These are phyloP conservation scores for Ustilago cynodontis DNA, from an alignment of 1,284 basidiomycete species.

Conservation along the genomic window DNA sequence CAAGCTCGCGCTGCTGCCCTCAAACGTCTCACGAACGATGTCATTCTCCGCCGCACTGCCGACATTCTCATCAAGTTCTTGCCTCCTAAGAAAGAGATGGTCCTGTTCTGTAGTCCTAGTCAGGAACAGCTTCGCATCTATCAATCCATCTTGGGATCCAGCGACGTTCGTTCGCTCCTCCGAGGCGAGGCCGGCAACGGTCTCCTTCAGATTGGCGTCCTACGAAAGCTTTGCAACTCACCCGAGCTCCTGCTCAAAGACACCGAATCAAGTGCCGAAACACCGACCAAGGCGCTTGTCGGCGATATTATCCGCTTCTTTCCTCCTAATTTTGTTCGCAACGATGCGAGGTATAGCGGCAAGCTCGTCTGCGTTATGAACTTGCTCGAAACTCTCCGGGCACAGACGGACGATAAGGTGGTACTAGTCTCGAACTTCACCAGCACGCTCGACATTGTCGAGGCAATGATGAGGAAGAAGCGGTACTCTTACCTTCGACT, in stretches of 20 bases:
- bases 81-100: constrained; percentile 83
- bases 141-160: constrained; percentile 74
- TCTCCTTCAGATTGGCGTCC: constrained; percentile 64
- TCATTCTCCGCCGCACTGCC: constrained; percentile 84
- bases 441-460: constrained; percentile 89
- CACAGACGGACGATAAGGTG: constrained; percentile 80
- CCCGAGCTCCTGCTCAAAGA: constrained; percentile 84
- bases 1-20: constrained; percentile 74
- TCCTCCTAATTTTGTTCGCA: constrained; percentile 47
- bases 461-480: constrained; percentile 83
- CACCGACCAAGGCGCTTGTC: constrained; percentile 42
- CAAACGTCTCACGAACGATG: constrained; percentile 81
- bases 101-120: constrained; percentile 40
- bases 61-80: constrained; percentile 83
- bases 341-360: constrained; percentile 54
- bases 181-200: constrained; percentile 53
- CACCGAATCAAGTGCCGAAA: constrained; percentile 70
- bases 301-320: constrained; percentile 44
- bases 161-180: constrained; percentile 51
- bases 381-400: constrained; percentile 77
- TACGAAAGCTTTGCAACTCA: constrained; percentile 91
- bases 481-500: constrained; percentile 85
- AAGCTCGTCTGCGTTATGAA: constrained; percentile 81
- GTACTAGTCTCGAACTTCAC: constrained; percentile 70
- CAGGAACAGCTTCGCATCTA: constrained; percentile 84